These are phyloP conservation scores for Diaporthe caulivora DNA, from an alignment of 2,329 filamentous ascomycete genomes.

Conservation along the genomic window DNA sequence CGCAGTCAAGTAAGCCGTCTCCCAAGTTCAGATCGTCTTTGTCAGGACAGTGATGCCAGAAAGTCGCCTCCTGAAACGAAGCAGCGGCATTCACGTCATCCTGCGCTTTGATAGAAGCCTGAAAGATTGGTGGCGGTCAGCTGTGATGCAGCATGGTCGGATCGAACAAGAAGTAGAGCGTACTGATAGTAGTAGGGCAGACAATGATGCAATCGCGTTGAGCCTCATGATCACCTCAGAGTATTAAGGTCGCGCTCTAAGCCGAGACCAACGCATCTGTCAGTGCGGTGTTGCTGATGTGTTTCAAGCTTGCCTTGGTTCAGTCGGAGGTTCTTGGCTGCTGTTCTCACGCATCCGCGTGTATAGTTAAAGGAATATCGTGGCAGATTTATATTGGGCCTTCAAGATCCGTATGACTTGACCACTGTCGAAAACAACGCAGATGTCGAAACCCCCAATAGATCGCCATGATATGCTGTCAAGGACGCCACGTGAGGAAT, in stretches of 20 bases:
- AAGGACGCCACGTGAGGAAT: background rate
- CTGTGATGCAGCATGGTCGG: background rate
- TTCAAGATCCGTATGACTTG: background rate
- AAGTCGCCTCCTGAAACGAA: background rate
- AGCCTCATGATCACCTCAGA: slow-evolving; percentile 2
- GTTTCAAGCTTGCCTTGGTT: slow-evolving; percentile 1
- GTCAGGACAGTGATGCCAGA: slow-evolving; percentile 14
- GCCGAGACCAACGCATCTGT: background rate
- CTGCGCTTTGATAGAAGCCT: background rate
- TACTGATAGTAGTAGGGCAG: slow-evolving; percentile 3
- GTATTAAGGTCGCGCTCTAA: background rate
- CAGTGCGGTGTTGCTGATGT: background rate
- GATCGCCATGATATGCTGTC: slow-evolving; percentile 7
- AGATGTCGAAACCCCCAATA: background rate
- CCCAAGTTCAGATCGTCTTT: background rate
- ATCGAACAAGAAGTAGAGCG: background rate
- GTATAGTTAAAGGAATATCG: background rate
- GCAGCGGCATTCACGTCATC: slow-evolving; percentile 5
- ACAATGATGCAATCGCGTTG: background rate
- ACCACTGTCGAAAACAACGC: background rate
- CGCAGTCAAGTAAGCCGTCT: background rate
- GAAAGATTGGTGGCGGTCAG: background rate
- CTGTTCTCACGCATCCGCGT: background rate
- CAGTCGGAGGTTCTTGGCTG: background rate
- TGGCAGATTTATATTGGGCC: background rate